Evolutionary conservation across 176 grass and related monocot genomes (phyloP), one percentile per base, ranked within the genome.

Genomic region (Carex kokanica): DNA sequence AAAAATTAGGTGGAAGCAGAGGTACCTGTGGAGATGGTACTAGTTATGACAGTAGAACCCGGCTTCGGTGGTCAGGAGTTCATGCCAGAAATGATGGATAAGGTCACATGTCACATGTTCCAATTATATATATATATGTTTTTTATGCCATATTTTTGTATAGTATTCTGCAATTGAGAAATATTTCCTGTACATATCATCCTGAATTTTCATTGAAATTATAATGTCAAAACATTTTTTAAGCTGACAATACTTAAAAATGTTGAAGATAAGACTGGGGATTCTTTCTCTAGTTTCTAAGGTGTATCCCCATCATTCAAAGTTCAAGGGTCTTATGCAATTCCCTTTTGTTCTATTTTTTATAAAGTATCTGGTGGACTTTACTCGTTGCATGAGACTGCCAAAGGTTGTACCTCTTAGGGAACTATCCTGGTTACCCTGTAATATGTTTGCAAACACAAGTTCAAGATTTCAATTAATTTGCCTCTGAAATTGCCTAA

Each of bases 41-140:
- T 99, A 27, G 91, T 99, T 65, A 99, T 95, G 96, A 99, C 96
- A 15, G 96, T 99, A 3, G 96, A 99, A 68, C 96, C 96, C 85
- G 96, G 96, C 55, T 99, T 99, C 85, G 96, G 93, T 85, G 96
- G 96, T 24, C 93, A 99, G 74, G 95, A 95, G 56, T 99, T 99
- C 83, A 95, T 99, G 96, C 96, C 88, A 71, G 93, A 93, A 83
- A 95, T 90, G 89, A 99, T 99, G 96, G 91, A 99, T 31, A 99
- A 99, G 91, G 96, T 99, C 57, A 31, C 62, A n/a, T n/a, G n/a
- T n/a, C n/a, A n/a, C n/a, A 58, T 60, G 12, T 85, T 25, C 16
- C 36, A 23, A 66, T 79, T 36, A 68, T 9, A 38, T 38, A 5
- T 38, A 38, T 38, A 4, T 34, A 2, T 34, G n/a, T 34, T 38